phyloP scores from a whole-genome alignment of 495 filamentous ascomycete species.

The Darksidea phi region DNA sequence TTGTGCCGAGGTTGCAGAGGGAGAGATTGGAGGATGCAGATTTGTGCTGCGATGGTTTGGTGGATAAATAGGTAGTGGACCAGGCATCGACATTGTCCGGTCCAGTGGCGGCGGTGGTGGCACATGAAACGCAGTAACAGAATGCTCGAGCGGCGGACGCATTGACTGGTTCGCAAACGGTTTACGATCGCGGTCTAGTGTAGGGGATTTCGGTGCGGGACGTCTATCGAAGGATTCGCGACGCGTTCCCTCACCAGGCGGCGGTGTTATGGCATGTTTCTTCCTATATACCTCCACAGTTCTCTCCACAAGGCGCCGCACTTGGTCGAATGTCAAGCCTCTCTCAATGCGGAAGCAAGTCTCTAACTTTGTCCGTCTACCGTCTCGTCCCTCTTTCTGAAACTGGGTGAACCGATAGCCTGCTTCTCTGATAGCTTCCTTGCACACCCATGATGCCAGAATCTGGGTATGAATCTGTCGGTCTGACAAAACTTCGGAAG shows the following conservation, averaged over 20 bases:
- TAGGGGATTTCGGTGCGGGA: neutral
- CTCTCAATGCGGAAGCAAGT: conserved; percentile 29
- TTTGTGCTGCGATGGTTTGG: neutral
- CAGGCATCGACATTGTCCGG: conserved; percentile 9
- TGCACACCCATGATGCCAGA: conserved; percentile 30
- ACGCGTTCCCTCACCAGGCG: neutral
- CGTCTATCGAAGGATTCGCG: conserved; percentile 11
- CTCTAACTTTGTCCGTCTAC: conserved; percentile 27
- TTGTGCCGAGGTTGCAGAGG: neutral
- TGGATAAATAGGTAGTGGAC: neutral
- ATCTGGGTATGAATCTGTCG: conserved; percentile 31
- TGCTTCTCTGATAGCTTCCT: conserved; percentile 26
- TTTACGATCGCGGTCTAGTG: neutral
- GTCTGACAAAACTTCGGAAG: conserved; percentile 11
- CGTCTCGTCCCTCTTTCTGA: conserved; percentile 23
- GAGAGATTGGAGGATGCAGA: neutral
- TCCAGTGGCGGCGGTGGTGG: conserved; percentile 13
- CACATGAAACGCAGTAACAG: conserved; percentile 7
- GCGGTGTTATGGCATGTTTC: conserved; percentile 5
- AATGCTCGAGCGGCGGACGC: conserved; percentile 5
- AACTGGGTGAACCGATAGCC: conserved; percentile 17
- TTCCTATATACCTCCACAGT: conserved; percentile 31
- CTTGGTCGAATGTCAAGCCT: conserved; percentile 29
- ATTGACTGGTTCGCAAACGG: conserved; percentile 2
- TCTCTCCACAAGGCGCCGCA: conserved; percentile 31